Evolutionary conservation across 2,329 filamentous ascomycete genomes (phyloP), one percentile per base, ranked within the genome.

Genomic region (Talaromyces sp.): DNA sequence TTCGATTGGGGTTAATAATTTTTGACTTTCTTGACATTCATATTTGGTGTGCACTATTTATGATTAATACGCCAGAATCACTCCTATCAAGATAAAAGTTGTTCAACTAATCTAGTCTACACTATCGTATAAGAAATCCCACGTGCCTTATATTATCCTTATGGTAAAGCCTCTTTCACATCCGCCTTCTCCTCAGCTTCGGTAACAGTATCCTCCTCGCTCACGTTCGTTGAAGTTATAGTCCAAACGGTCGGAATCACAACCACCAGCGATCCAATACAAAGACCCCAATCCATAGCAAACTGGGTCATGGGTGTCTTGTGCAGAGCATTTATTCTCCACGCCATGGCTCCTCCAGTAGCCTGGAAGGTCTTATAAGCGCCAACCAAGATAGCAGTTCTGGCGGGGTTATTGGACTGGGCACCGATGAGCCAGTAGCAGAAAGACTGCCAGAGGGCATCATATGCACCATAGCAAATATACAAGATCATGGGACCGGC

Each of bases 401-500:
- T 65, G 0, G 68, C 70, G 0, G 76, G 68, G 15, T 69, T 75
- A 64, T 80, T 78, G 21, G 73, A 77, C 60, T 72, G 70, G 1
- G 77, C 74, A 10, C 78, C 77, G 56, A 80, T 76, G n/a, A 79
- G 66, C 84, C 84, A 87, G 75, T 87, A 87, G 53, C 84, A 82
- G 62, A 76, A 81, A 2, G 81, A 83, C 69, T 88, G 85, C 84
- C 84, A 88, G 17, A 84, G 77, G 1, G 85, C 84, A 67, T 89
- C 86, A 66, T 84, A 87, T 61, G 83, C 80, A 40, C 86, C 86
- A 67, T 88, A 89, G 72, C 87, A 87, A 68, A 88, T 84, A 75
- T 88, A 88, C 13, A 89, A 74, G 65, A 88, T 83, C 65, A 89
- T 86, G 9, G 85, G 85, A 0, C 84, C 85, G 5, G 79, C 77